These are phyloP conservation scores for Neophaeococcomyces aloes DNA, from an alignment of 2,329 filamentous ascomycete species.

Conservation along the genomic window DNA sequence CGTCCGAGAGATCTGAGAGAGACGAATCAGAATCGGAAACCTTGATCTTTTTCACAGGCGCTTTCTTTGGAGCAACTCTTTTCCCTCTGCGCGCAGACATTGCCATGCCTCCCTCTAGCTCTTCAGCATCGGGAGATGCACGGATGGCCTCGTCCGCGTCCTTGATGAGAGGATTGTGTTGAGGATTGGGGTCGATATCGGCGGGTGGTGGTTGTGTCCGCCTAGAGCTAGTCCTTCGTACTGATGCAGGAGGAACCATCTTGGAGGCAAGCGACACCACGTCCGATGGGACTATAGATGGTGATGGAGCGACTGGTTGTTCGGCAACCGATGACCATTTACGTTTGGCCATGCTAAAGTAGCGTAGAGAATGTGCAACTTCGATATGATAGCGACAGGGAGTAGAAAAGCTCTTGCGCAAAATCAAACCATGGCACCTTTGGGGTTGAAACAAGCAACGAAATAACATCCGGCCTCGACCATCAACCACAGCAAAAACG, in stretches of 20 bases:
- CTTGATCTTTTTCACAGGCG: constrained; percentile 12
- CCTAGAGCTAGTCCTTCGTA: constrained; percentile 19
- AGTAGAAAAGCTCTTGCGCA: no score
- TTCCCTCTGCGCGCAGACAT: constrained; percentile 7
- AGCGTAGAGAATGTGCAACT: constrained; percentile 8
- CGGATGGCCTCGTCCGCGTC: constrained; percentile 22
- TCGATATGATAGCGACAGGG: background rate
- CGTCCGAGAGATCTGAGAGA: constrained; percentile 24
- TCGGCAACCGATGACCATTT: constrained; percentile 12
- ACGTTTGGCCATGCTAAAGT: constrained; percentile 18
- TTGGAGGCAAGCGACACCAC: constrained; percentile 6
- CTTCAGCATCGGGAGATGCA: constrained; percentile 24
- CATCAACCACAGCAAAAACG: background rate
- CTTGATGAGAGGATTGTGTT: constrained; percentile 22
- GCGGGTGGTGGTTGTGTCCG: constrained; percentile 15
- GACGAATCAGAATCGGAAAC: constrained; percentile 13
- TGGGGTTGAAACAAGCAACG: no score
- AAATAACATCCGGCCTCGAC: no score
- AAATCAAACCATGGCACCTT: background rate
- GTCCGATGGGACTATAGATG: background rate
- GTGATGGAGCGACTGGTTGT: constrained; percentile 1
- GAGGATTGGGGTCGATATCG: constrained; percentile 21
- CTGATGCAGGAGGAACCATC: constrained; percentile 13
- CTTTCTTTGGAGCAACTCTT: background rate
- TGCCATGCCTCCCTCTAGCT: constrained; percentile 1